These are phyloP conservation scores for Arthromyces matolae DNA, from an alignment of 768 basidiomycete species.

Conservation along the genomic window DNA sequence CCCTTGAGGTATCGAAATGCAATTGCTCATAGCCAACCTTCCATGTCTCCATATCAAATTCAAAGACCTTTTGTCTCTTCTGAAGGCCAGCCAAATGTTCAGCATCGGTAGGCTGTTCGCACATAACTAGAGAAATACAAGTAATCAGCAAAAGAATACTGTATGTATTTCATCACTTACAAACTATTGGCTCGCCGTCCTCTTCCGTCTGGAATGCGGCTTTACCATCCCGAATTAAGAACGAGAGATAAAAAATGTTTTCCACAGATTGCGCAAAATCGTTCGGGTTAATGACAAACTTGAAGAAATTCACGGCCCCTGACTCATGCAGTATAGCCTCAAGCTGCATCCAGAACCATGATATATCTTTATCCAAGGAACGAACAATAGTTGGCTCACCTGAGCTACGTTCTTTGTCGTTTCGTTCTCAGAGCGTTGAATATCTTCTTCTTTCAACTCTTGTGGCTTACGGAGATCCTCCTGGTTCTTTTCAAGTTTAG, in stretches of 20 bases:
- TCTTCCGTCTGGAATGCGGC: slow-evolving; percentile 68
- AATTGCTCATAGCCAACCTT: slow-evolving; percentile 44
- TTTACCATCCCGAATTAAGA: slow-evolving; percentile 83
- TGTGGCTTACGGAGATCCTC: slow-evolving; percentile 69
- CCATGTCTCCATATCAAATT: slow-evolving; percentile 91
- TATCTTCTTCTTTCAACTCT: slow-evolving; percentile 80
- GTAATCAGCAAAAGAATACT: background rate
- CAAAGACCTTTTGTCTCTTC: slow-evolving; percentile 85
- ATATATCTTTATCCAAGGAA: background rate
- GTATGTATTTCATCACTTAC: slow-evolving; percentile 41
- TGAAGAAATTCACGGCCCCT: slow-evolving; percentile 72
- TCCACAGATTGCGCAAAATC: slow-evolving; percentile 94
- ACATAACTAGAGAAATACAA: slow-evolving; percentile 46
- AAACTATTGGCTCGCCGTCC: slow-evolving; percentile 71
- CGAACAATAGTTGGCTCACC: slow-evolving; percentile 43
- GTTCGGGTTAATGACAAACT: slow-evolving; percentile 84
- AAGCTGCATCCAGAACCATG: slow-evolving; percentile 45
- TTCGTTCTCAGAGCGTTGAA: slow-evolving; percentile 80
- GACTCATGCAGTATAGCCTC: slow-evolving; percentile 50
- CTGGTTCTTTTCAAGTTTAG: slow-evolving; percentile 68
- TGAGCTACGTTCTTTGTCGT: slow-evolving; percentile 81
- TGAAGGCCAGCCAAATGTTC: slow-evolving; percentile 61
- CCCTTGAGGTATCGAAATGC: too few species aligned
- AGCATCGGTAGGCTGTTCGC: slow-evolving; percentile 59
- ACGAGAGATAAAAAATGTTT: slow-evolving; percentile 93